Conservation (phyloP, 495 filamentous ascomycete genomes). For the Saxophila tyrrhenica region DNA sequence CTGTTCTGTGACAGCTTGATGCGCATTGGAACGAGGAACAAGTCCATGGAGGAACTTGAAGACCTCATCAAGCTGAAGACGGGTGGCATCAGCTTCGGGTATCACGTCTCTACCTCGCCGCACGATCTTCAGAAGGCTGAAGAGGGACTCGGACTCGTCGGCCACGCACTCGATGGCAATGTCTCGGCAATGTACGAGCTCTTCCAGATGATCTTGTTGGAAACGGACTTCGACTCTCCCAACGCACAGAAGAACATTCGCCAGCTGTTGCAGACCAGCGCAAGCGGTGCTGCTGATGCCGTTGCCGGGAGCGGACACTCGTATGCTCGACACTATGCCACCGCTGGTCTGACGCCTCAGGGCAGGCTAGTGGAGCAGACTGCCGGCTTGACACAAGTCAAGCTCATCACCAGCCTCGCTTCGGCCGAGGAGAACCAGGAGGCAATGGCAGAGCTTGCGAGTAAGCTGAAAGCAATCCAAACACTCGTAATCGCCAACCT, state of each 20-base stretch:
- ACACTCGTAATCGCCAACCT: conserved; percentile 54
- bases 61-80: conserved; percentile 93
- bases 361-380: conserved; percentile 68
- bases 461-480: conserved; percentile 81
- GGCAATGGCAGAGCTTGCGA: conserved; percentile 60
- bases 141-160: conserved; percentile 73
- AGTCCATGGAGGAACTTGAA: conserved; percentile 88
- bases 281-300: conserved; percentile 81
- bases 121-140: conserved; percentile 52
- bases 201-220: conserved; percentile 62
- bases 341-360: conserved; percentile 62
- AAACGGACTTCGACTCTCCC: conserved; percentile 79
- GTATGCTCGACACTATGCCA: conserved; percentile 71
- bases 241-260: conserved; percentile 70
- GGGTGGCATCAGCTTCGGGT: conserved; percentile 73
- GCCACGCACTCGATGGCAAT: conserved; percentile 79
- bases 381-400: conserved; percentile 73
- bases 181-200: conserved; percentile 84
- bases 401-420: conserved; percentile 65
- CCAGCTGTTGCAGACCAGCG: conserved; percentile 70
- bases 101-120: conserved; percentile 66
- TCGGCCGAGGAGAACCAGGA: conserved; percentile 35
- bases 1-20: conserved; percentile 87
- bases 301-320: conserved; percentile 80
- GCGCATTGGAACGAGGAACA: conserved; percentile 76